These are phyloP conservation scores for Abrus precatorius DNA, from an alignment of 306 rosid species.

Conservation along the genomic window DNA sequence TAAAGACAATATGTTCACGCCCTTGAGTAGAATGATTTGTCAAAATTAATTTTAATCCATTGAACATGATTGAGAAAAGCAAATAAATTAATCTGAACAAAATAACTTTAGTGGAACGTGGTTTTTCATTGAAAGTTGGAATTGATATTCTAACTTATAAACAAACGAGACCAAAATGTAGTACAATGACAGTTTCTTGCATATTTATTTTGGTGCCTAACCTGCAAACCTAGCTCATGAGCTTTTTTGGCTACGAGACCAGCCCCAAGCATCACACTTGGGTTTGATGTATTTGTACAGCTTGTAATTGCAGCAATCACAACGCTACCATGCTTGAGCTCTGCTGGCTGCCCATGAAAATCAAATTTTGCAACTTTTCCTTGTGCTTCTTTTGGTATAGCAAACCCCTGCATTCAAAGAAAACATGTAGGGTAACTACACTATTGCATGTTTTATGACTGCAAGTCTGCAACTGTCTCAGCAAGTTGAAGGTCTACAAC, in stretches of 20 bases:
- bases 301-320: constrained; percentile 99
- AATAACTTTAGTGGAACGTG: too few relatives aligned
- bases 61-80: too few relatives aligned
- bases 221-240: constrained; percentile 86
- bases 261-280: constrained; percentile 99
- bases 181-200: background rate
- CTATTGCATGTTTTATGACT: constrained; percentile 35
- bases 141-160: too few relatives aligned
- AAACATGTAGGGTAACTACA: constrained; percentile 24
- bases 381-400: constrained; percentile 86
- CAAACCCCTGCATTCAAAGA: constrained; percentile 76
- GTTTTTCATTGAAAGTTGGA: too few relatives aligned
- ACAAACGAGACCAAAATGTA: background rate
- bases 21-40: too few relatives aligned
- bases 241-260: constrained; percentile 97
- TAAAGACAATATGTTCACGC: background rate
- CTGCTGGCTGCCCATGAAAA: constrained; percentile 90
- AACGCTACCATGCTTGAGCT: constrained; percentile 91
- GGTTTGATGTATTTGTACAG: constrained; percentile 98
- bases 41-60: too few relatives aligned
- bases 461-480: constrained; percentile 28
- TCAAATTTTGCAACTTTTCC: constrained; percentile 84
- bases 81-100: too few relatives aligned
- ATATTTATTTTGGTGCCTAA: constrained; percentile 49
- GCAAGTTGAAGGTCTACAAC: constrained; percentile 41